These are phyloP conservation scores for Diphasiastrum complanatum DNA, from an alignment of 83 land plant species.

Conservation along the genomic window DNA sequence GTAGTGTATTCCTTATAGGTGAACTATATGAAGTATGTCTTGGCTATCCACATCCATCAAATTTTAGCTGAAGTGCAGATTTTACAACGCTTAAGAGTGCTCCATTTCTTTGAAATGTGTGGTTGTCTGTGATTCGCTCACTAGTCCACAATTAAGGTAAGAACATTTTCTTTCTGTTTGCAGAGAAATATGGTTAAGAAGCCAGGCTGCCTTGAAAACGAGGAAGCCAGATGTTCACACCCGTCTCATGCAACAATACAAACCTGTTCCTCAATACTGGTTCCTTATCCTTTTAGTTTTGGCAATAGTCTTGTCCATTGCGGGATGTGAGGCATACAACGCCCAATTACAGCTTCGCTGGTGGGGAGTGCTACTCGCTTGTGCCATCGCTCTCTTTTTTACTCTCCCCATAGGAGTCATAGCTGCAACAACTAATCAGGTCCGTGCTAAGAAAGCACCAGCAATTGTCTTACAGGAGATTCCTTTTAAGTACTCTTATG, in stretches of 20 bases:
- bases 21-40: background rate
- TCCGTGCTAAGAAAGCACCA: no score
- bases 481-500: no score
- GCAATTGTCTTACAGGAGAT: no score
- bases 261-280: conserved; percentile 22
- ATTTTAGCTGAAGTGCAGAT: background rate
- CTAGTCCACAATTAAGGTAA: background rate
- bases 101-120: background rate
- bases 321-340: conserved; percentile 13
- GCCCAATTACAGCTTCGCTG: conserved; percentile 37
- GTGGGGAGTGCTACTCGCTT: conserved; percentile 37
- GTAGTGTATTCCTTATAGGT: background rate
- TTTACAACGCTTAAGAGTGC: background rate
- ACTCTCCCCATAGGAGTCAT: conserved; percentile 76
- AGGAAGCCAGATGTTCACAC: conserved; percentile 20
- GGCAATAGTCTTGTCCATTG: conserved; percentile 7
- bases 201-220: conserved; percentile 15
- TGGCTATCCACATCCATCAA: background rate
- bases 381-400: conserved; percentile 30
- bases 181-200: conserved; percentile 22
- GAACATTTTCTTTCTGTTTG: conserved; percentile 4
- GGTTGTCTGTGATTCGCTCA: no score
- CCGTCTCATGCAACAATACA: conserved; percentile 19
- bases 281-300: conserved; percentile 17
- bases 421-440: conserved; percentile 80